Base-by-base conservation (phyloP, 169 alveolate genomes). In the Eimeria necatrix region DNA sequence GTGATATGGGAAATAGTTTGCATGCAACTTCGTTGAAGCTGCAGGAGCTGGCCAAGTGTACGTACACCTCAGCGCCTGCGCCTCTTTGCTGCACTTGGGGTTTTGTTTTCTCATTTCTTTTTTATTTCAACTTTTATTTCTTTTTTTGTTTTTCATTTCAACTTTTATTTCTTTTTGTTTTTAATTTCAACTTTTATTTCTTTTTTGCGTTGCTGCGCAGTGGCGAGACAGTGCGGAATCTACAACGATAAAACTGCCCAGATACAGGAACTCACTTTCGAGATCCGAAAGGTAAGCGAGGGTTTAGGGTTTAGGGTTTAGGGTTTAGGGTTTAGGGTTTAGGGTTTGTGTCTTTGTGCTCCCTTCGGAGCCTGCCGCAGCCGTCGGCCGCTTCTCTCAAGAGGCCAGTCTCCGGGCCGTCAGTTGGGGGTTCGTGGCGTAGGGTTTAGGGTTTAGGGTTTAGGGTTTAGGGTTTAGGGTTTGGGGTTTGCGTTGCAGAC, bases 221-320 rank as follows among this genome's bases (percentile, higher is more conserved):
- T 96, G 41, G 95, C 94, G 32, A 90, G 93, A 52, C 95, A 94
- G 49, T 74, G 94, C 81, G 95, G 97, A 8, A 64, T 96, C 32
- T 96, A 93, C 94, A 96, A 95, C 81, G 97, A 96, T 94, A 93
- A 93, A 71, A 81, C 96, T 3, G 92, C 88, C 32, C 97, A 96
- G 49, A 94, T 94, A 10, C 96, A 96, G 48, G 96, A 96, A 8
- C 94, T 96, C 53, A 96, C 97, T 9, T 95, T 94, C 70, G 96
- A 94, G 7, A 91, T 96, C 41, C 94, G 93, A 60, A 56, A 59
- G 90, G 94, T 76, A 16, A 10, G 80, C 8, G n/a, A n/a, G 46
- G 78, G 46, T 68, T 56, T 16, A 56, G 12, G 18, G 6, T 6
- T n/a, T 22, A 70, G 81, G 51, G 81, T 32, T 46, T 48, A 48